phyloP scores from a whole-genome alignment of 805 yeast species.

The Teunomyces kruisii region DNA sequence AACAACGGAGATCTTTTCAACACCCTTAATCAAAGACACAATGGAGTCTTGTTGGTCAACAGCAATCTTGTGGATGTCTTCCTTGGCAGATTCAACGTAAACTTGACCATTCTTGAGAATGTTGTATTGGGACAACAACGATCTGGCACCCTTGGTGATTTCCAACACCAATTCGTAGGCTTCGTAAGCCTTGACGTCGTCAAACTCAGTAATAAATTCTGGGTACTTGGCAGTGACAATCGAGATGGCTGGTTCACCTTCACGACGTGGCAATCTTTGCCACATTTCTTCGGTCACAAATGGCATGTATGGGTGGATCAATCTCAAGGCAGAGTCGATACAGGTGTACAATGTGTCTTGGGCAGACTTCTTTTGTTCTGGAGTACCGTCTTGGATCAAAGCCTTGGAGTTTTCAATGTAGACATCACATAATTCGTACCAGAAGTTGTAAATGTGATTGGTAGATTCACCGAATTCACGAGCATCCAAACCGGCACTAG shows the following conservation, averaged over 20 bases:
- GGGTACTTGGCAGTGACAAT: constrained; percentile 85
- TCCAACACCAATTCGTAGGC: constrained; percentile 85
- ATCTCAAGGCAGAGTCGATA: constrained; percentile 83
- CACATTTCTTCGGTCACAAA: constrained; percentile 96
- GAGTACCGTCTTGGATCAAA: constrained; percentile 87
- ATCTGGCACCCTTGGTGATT: constrained; percentile 87
- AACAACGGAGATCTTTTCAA: constrained; percentile 69
- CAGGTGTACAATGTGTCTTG: constrained; percentile 92
- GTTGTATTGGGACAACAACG: constrained; percentile 85
- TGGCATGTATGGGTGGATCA: constrained; percentile 99
- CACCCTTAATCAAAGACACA: constrained; percentile 88
- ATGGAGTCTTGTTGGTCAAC: constrained; percentile 79
- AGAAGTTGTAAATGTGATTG: constrained; percentile 83
- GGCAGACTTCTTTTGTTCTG: constrained; percentile 82
- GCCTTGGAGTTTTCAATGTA: constrained; percentile 97
- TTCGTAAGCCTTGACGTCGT: constrained; percentile 61
- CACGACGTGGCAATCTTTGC: constrained; percentile 95
- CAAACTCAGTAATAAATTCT: constrained; percentile 55
- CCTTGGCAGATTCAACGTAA: constrained; percentile 67
- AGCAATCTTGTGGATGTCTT: constrained; percentile 51
- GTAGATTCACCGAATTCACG: constrained; percentile 92
- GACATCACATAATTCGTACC: constrained; percentile 97
- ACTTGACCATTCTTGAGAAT: constrained; percentile 87
- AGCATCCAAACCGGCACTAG: constrained; percentile 66
- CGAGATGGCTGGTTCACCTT: constrained; percentile 63